Evolutionary conservation across 768 basidiomycete species (phyloP), one percentile per base, ranked within the genome.

Genomic region (Multifurca ochricompacta): DNA sequence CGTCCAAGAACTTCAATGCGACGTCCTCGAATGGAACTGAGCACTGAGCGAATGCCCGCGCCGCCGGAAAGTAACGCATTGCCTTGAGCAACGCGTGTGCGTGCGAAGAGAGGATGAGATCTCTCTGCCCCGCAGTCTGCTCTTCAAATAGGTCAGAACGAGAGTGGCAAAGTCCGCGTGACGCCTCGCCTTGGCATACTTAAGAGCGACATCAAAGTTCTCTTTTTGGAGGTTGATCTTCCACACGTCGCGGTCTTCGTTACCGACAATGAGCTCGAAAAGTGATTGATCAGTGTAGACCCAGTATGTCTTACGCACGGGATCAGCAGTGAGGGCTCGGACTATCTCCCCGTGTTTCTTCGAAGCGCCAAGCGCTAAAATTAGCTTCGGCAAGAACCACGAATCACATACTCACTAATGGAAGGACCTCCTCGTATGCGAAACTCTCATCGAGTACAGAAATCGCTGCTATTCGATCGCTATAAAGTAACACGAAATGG

Each of bases 201-300:
- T 74, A 51, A 95, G 69, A 0, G 95, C 91, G 0, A 77, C 68
- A n/a, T 90, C 86, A 60, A 81, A 92, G 49, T 85, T 79, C 2
- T 77, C 81, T 62, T 87, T 82, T 49, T 84, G 79, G 8, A 97
- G 75, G 68, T 89, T 91, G 50, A 93, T 83, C 64, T 83, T 82
- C 96, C 96, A 99, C 7, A 99, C 84, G 65, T 97, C 90, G 10
- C 94, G 80, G 64, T 89, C 88, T 71, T 99, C 96, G 62, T 94
- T 91, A 7, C 76, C 76, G 10, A 90, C 77, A 6, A 85, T 80
- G 23, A 99, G 70, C 64, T 99, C 96, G 62, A 89, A 93, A 18
- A 99, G 76, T 0, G 90, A 87, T 57, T 83, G 81, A 59, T 90
- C 84, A 0, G 94, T 94, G 65, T 85, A 94, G 2, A 93, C 79